Evolutionary conservation across 495 filamentous ascomycete species (phyloP).

Genomic region (Platismatia glauca): DNA sequence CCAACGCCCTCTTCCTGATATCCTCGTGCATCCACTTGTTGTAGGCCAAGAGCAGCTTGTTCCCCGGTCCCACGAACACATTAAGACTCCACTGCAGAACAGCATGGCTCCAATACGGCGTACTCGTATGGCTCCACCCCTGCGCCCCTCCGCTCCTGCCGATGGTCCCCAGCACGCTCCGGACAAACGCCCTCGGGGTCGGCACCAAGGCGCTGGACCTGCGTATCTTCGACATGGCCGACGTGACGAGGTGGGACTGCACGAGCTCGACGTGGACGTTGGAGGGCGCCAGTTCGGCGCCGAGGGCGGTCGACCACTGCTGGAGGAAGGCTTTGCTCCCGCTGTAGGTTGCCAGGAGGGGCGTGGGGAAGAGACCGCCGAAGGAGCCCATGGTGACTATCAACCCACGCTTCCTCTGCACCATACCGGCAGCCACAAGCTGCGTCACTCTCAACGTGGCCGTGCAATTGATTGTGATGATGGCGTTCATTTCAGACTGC

Average conservation of each 20-base stretch:
- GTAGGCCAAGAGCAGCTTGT: slow-evolving; percentile 48
- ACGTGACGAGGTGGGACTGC: slow-evolving; percentile 83
- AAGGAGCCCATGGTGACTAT: slow-evolving; percentile 97
- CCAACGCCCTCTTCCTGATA: slow-evolving; percentile 80
- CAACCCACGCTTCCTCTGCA: slow-evolving; percentile 69
- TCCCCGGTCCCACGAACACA: slow-evolving; percentile 58
- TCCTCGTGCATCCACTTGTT: slow-evolving; percentile 77
- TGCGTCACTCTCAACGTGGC: slow-evolving; percentile 82
- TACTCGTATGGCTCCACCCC: slow-evolving; percentile 67
- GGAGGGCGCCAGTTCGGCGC: slow-evolving; percentile 67
- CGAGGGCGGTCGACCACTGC: slow-evolving; percentile 85
- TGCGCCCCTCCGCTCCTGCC: slow-evolving; percentile 69
- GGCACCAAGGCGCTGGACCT: slow-evolving; percentile 67
- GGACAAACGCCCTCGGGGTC: slow-evolving; percentile 73
- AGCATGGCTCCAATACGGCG: slow-evolving; percentile 87
- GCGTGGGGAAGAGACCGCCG: slow-evolving; percentile 81
- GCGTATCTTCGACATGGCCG: slow-evolving; percentile 92
- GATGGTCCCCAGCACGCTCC: slow-evolving; percentile 68
- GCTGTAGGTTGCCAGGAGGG: slow-evolving; percentile 90
- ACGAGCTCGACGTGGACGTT: slow-evolving; percentile 80
- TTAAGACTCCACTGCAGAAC: slow-evolving; percentile 78
- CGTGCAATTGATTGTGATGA: slow-evolving; percentile 88
- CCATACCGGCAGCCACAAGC: slow-evolving; percentile 76
- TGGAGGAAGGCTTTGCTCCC: slow-evolving; percentile 98
- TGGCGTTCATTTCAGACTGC: slow-evolving; percentile 69